Evolutionary conservation across 441 rosid species (phyloP).

Genomic region (Erodium moschatum): DNA sequence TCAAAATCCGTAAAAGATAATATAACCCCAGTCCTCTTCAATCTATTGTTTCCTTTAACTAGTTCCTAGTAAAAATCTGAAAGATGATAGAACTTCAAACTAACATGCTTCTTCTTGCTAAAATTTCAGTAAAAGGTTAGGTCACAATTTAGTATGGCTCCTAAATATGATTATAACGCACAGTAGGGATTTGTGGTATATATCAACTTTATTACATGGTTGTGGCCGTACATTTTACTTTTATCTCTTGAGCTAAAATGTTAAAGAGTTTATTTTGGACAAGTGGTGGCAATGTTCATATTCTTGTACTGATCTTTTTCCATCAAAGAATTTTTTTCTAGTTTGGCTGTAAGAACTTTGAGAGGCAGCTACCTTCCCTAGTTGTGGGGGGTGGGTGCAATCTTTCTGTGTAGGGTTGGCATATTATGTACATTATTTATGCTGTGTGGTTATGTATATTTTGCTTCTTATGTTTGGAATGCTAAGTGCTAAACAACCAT

Average conservation of each 20-base stretch:
- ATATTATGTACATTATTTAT: background rate
- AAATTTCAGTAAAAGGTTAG: background rate
- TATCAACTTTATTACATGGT: background rate
- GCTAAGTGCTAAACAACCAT: background rate
- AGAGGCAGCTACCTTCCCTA: background rate
- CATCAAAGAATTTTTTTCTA: background rate
- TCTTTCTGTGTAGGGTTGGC: background rate
- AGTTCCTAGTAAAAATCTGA: background rate
- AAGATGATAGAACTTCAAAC: background rate
- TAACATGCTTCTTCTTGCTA: background rate
- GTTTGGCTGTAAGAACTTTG: background rate
- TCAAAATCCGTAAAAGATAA: background rate
- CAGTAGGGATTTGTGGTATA: background rate
- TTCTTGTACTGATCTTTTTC: background rate
- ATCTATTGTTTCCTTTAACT: background rate
- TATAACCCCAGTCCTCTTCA: background rate
- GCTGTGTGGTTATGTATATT: background rate
- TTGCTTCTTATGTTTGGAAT: background rate
- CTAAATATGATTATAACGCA: background rate
- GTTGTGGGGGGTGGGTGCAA: background rate
- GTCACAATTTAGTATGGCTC: background rate
- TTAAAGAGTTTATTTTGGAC: background rate
- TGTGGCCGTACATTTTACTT: background rate
- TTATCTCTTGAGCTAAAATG: background rate
- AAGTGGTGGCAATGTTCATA: background rate